Conservation (phyloP, 176 grass and related monocot species). For the Oryza rufipogon region DNA sequence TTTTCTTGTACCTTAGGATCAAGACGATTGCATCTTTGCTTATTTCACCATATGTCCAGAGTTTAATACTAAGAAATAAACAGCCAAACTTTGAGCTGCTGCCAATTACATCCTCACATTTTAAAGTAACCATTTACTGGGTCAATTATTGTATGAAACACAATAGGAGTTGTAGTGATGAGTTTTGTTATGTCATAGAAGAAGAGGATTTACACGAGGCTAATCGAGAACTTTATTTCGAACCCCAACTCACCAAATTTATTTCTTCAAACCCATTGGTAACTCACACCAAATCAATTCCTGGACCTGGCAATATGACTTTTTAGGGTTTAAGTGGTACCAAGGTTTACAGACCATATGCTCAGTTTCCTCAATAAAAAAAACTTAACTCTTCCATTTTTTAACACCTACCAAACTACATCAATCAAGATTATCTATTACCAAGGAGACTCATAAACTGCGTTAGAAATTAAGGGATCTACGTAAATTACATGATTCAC, state of each 20-base stretch:
- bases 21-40: background rate
- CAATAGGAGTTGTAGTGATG: background rate
- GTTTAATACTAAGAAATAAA: background rate
- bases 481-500: background rate
- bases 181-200: background rate
- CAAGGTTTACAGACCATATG: background rate
- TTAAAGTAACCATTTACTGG: background rate
- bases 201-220: background rate
- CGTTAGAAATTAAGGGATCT: background rate
- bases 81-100: background rate
- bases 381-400: constrained; percentile 15
- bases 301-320: background rate
- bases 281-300: background rate
- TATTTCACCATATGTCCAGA: background rate
- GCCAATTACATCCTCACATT: background rate
- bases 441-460: background rate
- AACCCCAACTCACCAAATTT: background rate
- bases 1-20: constrained; percentile 21
- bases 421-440: background rate
- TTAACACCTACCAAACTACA: background rate
- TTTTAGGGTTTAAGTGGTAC: no score
- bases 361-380: background rate
- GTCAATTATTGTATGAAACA: background rate
- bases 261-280: background rate
- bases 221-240: background rate